phyloP scores from a whole-genome alignment of 2,329 filamentous ascomycete species.

The Paraphoma chrysanthemicola region DNA sequence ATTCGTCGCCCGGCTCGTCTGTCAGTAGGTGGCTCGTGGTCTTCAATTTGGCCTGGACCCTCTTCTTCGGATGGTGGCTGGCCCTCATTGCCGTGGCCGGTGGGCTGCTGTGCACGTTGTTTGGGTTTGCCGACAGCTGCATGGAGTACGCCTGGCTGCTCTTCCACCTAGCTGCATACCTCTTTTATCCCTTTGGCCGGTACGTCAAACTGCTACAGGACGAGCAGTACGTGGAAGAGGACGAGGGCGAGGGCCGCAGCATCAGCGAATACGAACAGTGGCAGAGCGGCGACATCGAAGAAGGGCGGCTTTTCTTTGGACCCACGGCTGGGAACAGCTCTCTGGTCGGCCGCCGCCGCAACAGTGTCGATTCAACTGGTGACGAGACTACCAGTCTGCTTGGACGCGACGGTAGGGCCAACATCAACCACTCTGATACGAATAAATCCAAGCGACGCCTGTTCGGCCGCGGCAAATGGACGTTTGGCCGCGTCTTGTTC shows the following conservation, averaged over 20 bases:
- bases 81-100: slow-evolving; percentile 76
- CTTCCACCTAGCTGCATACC: slow-evolving; percentile 81
- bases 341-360: slow-evolving; percentile 82
- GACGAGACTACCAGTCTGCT: slow-evolving; percentile 91
- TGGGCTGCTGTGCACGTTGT: slow-evolving; percentile 78
- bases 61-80: slow-evolving; percentile 97
- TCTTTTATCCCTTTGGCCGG: slow-evolving; percentile 96
- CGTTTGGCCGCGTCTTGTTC: slow-evolving; percentile 90
- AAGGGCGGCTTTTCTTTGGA: slow-evolving; percentile 94
- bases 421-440: slow-evolving; percentile 46
- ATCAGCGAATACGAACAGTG: slow-evolving; percentile 99
- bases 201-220: slow-evolving; percentile 94
- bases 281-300: slow-evolving; percentile 96
- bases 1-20: slow-evolving; percentile 87
- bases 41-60: slow-evolving; percentile 89
- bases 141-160: slow-evolving; percentile 86
- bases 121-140: slow-evolving; percentile 79
- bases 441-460: slow-evolving; percentile 75
- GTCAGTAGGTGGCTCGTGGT: slow-evolving; percentile 85
- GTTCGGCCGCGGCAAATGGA: slow-evolving; percentile 97
- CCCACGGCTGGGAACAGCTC: slow-evolving; percentile 73
- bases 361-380: slow-evolving; percentile 86
- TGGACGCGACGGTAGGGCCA: slow-evolving; percentile 67
- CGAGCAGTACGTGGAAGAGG: slow-evolving; percentile 91
- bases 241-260: slow-evolving; percentile 92